Evolutionary conservation across 306 rosid species (phyloP).

Genomic region (Sechiopsis laciniata): DNA sequence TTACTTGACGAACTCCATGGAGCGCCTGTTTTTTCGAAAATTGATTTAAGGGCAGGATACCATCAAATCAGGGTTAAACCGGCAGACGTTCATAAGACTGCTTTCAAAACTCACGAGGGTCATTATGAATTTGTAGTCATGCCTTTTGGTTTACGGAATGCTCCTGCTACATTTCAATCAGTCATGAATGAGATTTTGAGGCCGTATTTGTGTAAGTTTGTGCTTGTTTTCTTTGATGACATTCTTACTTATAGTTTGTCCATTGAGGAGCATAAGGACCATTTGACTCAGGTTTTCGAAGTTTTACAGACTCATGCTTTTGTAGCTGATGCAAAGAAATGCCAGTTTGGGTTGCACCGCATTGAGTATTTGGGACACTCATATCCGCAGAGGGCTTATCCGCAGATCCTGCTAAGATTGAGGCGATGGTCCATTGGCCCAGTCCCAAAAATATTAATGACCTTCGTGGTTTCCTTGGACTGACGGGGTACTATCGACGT

Average conservation of each 20-base stretch:
- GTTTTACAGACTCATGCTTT: rapidly evolving
- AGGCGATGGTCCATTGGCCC: background rate
- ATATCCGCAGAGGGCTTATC: background rate
- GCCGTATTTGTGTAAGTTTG: background rate
- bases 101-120: background rate
- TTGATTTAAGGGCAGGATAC: background rate
- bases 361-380: background rate
- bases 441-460: background rate
- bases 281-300: rapidly evolving
- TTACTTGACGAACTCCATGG: background rate
- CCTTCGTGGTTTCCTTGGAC: background rate
- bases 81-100: background rate
- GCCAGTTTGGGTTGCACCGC: background rate
- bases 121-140: background rate
- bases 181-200: background rate
- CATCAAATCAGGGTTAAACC: background rate
- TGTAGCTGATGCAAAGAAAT: background rate
- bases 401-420: background rate
- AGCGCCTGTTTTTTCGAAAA: background rate
- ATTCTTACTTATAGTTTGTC: background rate
- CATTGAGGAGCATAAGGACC: rapidly evolving
- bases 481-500: background rate
- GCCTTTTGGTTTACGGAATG: background rate
- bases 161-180: background rate
- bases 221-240: background rate